Base-by-base conservation (phyloP, 225 moss, liverwort and hornwort species). In the Pleurozium schreberi region DNA sequence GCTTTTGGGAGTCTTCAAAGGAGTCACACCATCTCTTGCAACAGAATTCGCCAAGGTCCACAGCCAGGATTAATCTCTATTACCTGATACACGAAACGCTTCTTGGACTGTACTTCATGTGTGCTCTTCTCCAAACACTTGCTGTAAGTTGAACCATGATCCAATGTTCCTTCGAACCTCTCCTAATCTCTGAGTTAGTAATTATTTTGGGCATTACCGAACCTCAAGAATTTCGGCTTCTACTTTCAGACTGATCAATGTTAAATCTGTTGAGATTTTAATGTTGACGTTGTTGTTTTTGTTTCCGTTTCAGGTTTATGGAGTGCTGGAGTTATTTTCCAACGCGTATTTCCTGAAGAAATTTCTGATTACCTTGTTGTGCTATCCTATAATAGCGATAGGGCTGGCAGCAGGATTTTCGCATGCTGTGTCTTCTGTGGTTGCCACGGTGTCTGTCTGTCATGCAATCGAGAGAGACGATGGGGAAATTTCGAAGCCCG, bases 41-140 rank as follows among this genome's bases (percentile, higher is more conserved):
- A 47, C 34, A 5, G 3, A 82, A 10, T 47, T 34, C 25, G 15
- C 10, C 4, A 49, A 4, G 8, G 33, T 47, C 6, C 23, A 33
- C 2, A 16, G 5, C 47, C 4, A 25, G 11, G 55, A 55, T 6
- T 5, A 76, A 36, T 50, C 50, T 50, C 14, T 5, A 52, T 76
- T 4, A 21, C 14, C 3, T 53, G 9, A 4, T 6, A 52, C 1
- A 13, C 23, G 6, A 69, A 2, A 4, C 69, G 1, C 40, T 14
- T 40, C 0, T 13, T 1, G 14, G 36, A 34, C 4, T 52, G 36
- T 0, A 1, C 36, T 36, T 53, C 36, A 77, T 36, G 3, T 49
- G 49, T 12, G 4, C 5, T 20, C 49, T 75, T 75, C 33, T 75
- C 1, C 49, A 49, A 49, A 75, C 20, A 75, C 49, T 49, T 49